phyloP scores from a whole-genome alignment of 2,329 filamentous ascomycete genomes.

The Xylaria digitata region DNA sequence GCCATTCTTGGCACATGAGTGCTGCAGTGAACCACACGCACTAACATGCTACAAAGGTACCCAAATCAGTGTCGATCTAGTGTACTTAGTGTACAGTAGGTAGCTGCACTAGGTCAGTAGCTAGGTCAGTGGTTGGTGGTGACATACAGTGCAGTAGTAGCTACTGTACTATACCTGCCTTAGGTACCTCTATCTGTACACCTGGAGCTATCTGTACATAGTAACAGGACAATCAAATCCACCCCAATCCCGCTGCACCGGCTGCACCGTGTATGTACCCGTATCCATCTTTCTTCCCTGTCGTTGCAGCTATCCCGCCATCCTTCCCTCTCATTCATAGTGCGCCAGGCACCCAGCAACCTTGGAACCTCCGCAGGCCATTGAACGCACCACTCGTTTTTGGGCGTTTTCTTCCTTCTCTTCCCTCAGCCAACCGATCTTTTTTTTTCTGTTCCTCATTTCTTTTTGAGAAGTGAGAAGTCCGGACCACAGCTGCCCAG shows the following conservation, averaged over 20 bases:
- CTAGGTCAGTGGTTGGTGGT: neutral
- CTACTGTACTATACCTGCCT: neutral
- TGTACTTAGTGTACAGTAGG: neutral
- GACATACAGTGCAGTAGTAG: neutral
- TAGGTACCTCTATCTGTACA: neutral
- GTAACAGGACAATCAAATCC: slow-evolving; percentile 7
- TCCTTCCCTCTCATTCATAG: slow-evolving; percentile 6
- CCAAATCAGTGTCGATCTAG: neutral
- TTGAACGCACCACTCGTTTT: slow-evolving; percentile 26
- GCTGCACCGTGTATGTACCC: neutral
- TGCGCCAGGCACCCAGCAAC: slow-evolving; percentile 3
- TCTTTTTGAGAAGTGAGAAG: slow-evolving; percentile 28
- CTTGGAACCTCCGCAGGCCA: slow-evolving; percentile 21
- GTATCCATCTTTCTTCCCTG: neutral
- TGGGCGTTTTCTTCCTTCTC: slow-evolving; percentile 30
- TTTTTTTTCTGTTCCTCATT: slow-evolving; percentile 13
- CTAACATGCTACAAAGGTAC: neutral
- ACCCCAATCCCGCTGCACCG: neutral
- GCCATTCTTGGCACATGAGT: slow-evolving; percentile 25
- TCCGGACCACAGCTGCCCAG: slow-evolving; percentile 29
- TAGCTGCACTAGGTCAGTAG: neutral
- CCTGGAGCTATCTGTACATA: no score
- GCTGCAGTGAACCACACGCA: neutral
- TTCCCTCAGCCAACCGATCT: slow-evolving; percentile 24
- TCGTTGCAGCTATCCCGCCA: slow-evolving; percentile 11